phyloP scores from a whole-genome alignment of 345 rosid genomes.

The Melaleuca quinquenervia region DNA sequence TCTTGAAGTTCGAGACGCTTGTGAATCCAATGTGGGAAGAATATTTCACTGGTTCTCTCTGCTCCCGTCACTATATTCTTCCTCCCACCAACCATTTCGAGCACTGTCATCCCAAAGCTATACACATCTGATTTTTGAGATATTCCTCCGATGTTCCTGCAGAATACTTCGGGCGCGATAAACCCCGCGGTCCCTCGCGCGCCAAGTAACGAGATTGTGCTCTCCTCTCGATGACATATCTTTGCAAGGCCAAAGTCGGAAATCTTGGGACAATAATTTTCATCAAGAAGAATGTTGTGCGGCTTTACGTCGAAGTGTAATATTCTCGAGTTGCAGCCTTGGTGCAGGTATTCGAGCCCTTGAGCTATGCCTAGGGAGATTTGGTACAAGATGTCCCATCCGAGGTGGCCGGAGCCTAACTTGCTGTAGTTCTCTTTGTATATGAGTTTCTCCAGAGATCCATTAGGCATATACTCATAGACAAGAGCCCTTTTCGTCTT shows the following conservation, averaged over 20 bases:
- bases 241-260: slow-evolving; percentile 3
- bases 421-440: not conserved
- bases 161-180: not conserved
- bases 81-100: not conserved
- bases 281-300: slow-evolving; percentile 2
- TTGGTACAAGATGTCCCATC: slow-evolving; percentile 8
- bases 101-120: not conserved
- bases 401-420: not conserved
- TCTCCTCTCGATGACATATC: slow-evolving; percentile 9
- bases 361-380: slow-evolving; percentile 4
- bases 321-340: not conserved
- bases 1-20: not conserved
- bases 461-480: slow-evolving; percentile 25
- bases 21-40: not conserved
- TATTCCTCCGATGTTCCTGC: fast-evolving
- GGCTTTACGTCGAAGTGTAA: not conserved
- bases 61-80: not conserved
- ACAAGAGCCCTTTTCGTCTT: slow-evolving; percentile 5
- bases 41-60: not conserved
- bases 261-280: not conserved
- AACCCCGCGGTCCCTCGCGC: slow-evolving; percentile 20
- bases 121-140: too few relatives aligned
- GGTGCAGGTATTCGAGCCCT: not conserved
- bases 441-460: slow-evolving; percentile 23
- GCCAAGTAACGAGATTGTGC: slow-evolving; percentile 8